Percentiles rank a stretch among this genome's conserved stretches.
Evolutionary conservation across 2,329 filamentous ascomycete genomes (phyloP).

Genomic region (Botrytis paeoniae): DNA sequence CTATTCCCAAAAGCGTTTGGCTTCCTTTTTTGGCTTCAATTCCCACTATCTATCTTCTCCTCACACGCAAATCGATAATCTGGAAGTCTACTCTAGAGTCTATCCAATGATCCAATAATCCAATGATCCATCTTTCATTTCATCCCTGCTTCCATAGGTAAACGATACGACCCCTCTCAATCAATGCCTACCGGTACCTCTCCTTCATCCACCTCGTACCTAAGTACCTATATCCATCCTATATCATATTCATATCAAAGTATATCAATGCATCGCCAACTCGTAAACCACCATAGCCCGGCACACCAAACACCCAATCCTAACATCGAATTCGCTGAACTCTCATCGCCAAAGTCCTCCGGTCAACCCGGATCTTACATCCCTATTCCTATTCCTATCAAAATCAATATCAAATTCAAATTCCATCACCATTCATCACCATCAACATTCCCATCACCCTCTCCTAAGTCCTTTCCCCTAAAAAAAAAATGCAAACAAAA

Average conservation of each 20-base stretch:
- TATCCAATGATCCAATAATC: neutral
- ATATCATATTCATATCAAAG: neutral
- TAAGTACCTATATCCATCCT: neutral
- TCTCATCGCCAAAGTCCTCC: too few relatives aligned
- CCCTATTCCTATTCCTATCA: neutral
- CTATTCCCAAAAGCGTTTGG: neutral
- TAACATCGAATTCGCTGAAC: too few relatives aligned
- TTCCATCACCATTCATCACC: neutral
- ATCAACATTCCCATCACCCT: neutral
- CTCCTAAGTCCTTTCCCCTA: neutral
- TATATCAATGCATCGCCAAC: neutral
- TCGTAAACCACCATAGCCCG: neutral
- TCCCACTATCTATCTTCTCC: neutral
- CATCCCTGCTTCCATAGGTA: neutral
- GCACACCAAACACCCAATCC: too few relatives aligned
- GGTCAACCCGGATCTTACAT: neutral
- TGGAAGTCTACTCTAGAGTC: neutral
- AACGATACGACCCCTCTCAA: neutral
- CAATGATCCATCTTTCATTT: neutral
- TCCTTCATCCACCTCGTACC: neutral
- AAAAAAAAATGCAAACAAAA: too few relatives aligned
- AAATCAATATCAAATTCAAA: neutral
- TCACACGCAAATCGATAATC: neutral
- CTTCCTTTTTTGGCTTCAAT: neutral
- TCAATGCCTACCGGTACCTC: neutral